phyloP scores from a whole-genome alignment of 148 eudicot genomes.

The Hydrangea macrophylla region DNA sequence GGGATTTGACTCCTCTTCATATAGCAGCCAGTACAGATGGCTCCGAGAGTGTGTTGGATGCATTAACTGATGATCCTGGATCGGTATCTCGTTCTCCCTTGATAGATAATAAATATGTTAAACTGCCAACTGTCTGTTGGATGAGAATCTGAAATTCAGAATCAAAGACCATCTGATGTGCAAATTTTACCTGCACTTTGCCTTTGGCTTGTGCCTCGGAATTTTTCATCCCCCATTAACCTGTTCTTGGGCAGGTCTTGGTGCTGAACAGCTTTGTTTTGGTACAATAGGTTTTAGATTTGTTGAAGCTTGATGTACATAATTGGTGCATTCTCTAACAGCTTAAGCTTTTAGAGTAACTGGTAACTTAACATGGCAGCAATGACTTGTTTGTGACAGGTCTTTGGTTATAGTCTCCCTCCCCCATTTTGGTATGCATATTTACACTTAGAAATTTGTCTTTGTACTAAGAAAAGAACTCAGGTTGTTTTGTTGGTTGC shows the following conservation, averaged over 20 bases:
- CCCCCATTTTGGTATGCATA: not conserved
- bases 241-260: not conserved
- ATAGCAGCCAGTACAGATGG: conserved; percentile 68
- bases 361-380: no score
- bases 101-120: not conserved
- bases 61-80: conserved; percentile 89
- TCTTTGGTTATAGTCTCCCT: not conserved
- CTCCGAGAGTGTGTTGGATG: conserved; percentile 65
- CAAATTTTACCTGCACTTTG: not conserved
- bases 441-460: no score
- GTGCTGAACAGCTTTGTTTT: not conserved
- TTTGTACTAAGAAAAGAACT: no score
- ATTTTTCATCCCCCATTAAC: not conserved
- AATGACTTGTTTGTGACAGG: no score
- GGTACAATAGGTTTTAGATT: not conserved
- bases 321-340: not conserved
- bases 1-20: conserved; percentile 92
- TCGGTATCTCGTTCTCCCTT: conserved; percentile 39
- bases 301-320: not conserved
- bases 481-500: no score
- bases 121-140: not conserved
- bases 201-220: not conserved
- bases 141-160: not conserved
- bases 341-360: no score
- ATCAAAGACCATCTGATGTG: not conserved